phyloP scores from a whole-genome alignment of 495 filamentous ascomycete genomes.

The Amniculicola lignicola region DNA sequence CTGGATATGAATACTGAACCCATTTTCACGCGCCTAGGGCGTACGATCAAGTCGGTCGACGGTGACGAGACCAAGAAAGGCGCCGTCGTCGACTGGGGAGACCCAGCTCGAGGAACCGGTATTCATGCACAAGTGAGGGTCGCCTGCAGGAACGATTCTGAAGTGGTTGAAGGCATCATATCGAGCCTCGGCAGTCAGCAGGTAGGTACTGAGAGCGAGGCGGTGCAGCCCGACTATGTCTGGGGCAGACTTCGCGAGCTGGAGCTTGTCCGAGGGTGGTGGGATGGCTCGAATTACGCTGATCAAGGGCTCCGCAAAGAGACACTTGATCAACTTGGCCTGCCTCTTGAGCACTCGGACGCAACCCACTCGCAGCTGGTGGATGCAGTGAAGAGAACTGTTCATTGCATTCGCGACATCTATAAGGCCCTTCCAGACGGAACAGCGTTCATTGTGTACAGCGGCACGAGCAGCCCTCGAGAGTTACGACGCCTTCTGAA shows the following conservation, averaged over 20 bases:
- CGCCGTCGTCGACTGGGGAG: slow-evolving; percentile 87
- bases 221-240: slow-evolving; percentile 76
- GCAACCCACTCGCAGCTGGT: slow-evolving; percentile 39
- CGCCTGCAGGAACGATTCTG: slow-evolving; percentile 69
- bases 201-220: slow-evolving; percentile 59
- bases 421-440: slow-evolving; percentile 75
- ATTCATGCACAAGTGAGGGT: slow-evolving; percentile 67
- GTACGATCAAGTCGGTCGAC: slow-evolving; percentile 53
- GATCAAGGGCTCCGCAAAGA: slow-evolving; percentile 38
- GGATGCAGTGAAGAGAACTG: slow-evolving; percentile 48
- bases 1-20: slow-evolving; percentile 71
- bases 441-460: slow-evolving; percentile 84
- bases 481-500: slow-evolving; percentile 70
- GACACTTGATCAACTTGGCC: slow-evolving; percentile 14
- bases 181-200: slow-evolving; percentile 66
- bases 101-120: slow-evolving; percentile 69
- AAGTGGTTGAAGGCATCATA: slow-evolving; percentile 67
- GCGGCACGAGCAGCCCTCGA: slow-evolving; percentile 81
- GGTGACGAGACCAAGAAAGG: slow-evolving; percentile 54
- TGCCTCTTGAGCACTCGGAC: slow-evolving; percentile 8
- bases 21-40: slow-evolving; percentile 77
- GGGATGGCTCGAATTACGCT: slow-evolving; percentile 50
- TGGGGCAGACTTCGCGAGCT: slow-evolving; percentile 87
- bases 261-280: slow-evolving; percentile 79
- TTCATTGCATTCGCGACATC: slow-evolving; percentile 61